Evolutionary conservation across 495 filamentous ascomycete species (phyloP), one percentile per base, ranked within the genome.

Genomic region (Aspergillus haitiensis): DNA sequence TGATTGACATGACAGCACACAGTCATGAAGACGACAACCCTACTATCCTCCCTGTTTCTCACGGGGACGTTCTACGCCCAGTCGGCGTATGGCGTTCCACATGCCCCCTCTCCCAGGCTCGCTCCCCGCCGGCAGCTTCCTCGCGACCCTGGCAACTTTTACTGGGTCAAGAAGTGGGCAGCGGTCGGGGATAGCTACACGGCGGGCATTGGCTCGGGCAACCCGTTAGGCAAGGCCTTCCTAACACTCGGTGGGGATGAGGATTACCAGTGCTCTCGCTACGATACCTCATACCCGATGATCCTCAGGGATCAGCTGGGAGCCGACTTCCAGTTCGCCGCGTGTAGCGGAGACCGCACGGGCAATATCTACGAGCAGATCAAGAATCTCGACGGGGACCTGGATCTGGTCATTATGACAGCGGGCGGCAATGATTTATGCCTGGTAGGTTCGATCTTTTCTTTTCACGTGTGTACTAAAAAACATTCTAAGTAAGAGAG

Each of bases 361-460:
- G 60, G 13, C 0, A 40, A 58, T 12, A 65, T 73, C 31, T 58
- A 55, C 37, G 27, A 64, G 4, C 71, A 73, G 62, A 46, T 55
- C 34, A 35, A 56, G n/a, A 40, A 52, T 2, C 56, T 73, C 11
- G 21, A 58, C 0, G 33, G 32, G 11, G 37, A 55, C 12, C 34
- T 67, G 37, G 67, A 73, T 49, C 35, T 73, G 33, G 71, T 69
- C n/a, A 58, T 72, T 4, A 46, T 73, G 60, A 71, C 67, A 2
- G 71, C 65, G 0, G 69, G 69, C 16, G 71, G 69, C 27, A 73
- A 73, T 40, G 71, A 73, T 37, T 56, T 73, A 0, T 73, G 71
- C 27, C 42, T 72, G 58, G 67, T 66, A 27, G 53, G 60, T 46
- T 18, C 15, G 0, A 8, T 40, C 33, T 11, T 7, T 12, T 40